Evolutionary conservation across 2,329 filamentous ascomycete species (phyloP).

Genomic region (Hypomyces rosellus): DNA sequence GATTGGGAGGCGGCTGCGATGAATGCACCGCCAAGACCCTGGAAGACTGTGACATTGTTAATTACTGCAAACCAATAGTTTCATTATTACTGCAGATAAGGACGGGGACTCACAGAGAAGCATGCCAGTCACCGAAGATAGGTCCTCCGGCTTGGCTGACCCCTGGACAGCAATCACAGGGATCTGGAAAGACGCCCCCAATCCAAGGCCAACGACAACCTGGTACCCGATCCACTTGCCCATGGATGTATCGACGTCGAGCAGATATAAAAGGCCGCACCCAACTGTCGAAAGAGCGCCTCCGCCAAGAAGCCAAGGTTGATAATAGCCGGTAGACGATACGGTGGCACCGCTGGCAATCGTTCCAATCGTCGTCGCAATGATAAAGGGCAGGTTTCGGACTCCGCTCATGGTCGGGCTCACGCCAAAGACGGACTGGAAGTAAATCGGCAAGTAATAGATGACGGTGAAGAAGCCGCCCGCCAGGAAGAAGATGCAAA

Average conservation of each 20-base stretch:
- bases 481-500: slow-evolving; percentile 36
- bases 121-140: slow-evolving; percentile 41
- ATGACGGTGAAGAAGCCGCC: slow-evolving; percentile 39
- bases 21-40: slow-evolving; percentile 45
- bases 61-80: no score
- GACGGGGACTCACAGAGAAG: slow-evolving; percentile 21
- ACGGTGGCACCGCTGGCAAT: slow-evolving; percentile 34
- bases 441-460: slow-evolving; percentile 44
- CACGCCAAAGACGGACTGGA: slow-evolving; percentile 35
- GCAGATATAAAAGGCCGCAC: slow-evolving; percentile 36
- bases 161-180: slow-evolving; percentile 46
- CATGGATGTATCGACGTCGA: slow-evolving; percentile 31
- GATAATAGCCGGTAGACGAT: slow-evolving; percentile 34
- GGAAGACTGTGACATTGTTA: slow-evolving; percentile 27
- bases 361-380: slow-evolving; percentile 37
- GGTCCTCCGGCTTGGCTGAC: slow-evolving; percentile 33
- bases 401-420: slow-evolving; percentile 36
- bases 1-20: slow-evolving; percentile 43
- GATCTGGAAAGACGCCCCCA: slow-evolving; percentile 40
- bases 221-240: slow-evolving; percentile 49
- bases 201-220: slow-evolving; percentile 42
- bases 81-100: no score
- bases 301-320: slow-evolving; percentile 41
- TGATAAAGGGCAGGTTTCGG: slow-evolving; percentile 39
- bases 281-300: slow-evolving; percentile 37